Evolutionary conservation across 805 yeast species (phyloP).

Genomic region (Saturnispora kantuleensis): DNA sequence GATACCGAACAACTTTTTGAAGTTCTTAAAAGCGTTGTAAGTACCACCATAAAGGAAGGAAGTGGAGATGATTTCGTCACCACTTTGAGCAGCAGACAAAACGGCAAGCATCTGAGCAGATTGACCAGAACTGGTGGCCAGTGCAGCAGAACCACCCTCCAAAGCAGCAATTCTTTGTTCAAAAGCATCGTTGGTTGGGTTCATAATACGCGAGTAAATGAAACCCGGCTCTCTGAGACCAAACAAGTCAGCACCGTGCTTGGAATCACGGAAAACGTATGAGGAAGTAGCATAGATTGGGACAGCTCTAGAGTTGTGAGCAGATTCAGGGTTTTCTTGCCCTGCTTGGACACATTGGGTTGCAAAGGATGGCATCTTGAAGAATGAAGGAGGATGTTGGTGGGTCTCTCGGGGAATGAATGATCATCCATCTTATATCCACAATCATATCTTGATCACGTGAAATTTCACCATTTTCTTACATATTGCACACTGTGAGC

Average conservation of each 20-base stretch:
- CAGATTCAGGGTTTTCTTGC: conserved; percentile 55
- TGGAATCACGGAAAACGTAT: conserved; percentile 75
- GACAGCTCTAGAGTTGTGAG: conserved; percentile 73
- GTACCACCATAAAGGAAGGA: conserved; percentile 92
- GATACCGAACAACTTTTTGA: conserved; percentile 74
- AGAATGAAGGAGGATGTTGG: no score
- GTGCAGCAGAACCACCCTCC: conserved; percentile 86
- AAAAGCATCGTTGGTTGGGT: conserved; percentile 87
- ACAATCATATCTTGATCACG: no score
- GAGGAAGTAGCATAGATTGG: conserved; percentile 93
- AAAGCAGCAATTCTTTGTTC: conserved; percentile 89
- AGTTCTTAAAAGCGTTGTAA: conserved; percentile 87
- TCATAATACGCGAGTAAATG: conserved; percentile 83
- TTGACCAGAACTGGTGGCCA: conserved; percentile 91
- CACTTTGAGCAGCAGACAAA: conserved; percentile 73
- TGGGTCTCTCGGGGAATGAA: no score
- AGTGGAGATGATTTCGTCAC: conserved; percentile 85
- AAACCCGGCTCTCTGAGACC: conserved; percentile 77
- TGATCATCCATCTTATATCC: no score
- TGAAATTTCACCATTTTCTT: no score
- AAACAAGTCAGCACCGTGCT: conserved; percentile 87
- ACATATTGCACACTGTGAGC: no score
- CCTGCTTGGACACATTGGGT: conserved; percentile 83
- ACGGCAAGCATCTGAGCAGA: conserved; percentile 88
- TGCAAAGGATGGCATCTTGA: conserved; percentile 8